Conservation (phyloP, 2,329 filamentous ascomycete genomes). For the Hypoxylon sp. region DNA sequence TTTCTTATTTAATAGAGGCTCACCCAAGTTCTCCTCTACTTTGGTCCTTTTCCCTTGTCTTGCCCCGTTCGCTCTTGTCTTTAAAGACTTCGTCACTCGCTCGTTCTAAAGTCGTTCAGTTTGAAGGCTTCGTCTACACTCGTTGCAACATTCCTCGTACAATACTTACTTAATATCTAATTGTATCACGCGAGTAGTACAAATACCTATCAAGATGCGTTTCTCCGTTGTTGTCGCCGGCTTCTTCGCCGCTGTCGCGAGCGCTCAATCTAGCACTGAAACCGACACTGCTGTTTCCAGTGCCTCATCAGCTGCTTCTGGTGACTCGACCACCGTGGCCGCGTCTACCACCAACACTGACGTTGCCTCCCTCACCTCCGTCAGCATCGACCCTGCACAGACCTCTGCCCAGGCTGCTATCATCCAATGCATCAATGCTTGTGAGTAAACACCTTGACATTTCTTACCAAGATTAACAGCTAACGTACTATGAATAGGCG, state of each 20-base stretch:
- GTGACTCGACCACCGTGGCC: constrained; percentile 56
- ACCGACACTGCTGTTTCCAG: constrained; percentile 46
- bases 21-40: constrained; percentile 38
- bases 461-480: background rate
- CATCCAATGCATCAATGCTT: constrained; percentile 62
- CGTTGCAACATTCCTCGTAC: constrained; percentile 31
- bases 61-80: constrained; percentile 37
- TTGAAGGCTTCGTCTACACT: constrained; percentile 26
- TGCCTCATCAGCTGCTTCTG: constrained; percentile 37
- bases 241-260: constrained; percentile 64
- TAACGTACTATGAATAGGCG: constrained; percentile 43
- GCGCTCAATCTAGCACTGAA: constrained; percentile 59
- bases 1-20: constrained; percentile 44
- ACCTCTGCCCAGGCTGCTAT: constrained; percentile 57
- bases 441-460: constrained; percentile 51
- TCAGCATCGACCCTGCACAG: constrained; percentile 56
- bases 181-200: constrained; percentile 45
- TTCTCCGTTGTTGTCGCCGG: constrained; percentile 67
- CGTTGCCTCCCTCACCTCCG: constrained; percentile 27
- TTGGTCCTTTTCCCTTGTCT: constrained; percentile 36
- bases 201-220: constrained; percentile 66
- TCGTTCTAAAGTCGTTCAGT: constrained; percentile 16
- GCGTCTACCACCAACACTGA: constrained; percentile 16
- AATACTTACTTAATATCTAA: constrained; percentile 38
- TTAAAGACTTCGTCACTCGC: constrained; percentile 43